Base-by-base conservation (phyloP, 2,329 filamentous ascomycete species). In the Penicillium hesseltinei region DNA sequence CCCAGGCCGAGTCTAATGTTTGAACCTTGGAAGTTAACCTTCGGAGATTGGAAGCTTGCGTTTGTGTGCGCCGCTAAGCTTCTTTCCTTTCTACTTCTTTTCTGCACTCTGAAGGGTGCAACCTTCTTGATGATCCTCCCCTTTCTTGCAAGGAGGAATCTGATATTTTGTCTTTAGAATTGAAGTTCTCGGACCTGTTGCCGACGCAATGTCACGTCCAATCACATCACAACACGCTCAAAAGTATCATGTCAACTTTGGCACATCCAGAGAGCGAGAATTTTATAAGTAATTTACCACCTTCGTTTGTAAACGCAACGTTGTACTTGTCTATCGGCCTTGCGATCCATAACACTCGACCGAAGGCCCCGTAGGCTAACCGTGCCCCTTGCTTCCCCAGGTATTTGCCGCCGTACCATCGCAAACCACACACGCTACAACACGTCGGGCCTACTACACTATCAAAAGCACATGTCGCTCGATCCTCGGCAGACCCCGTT, bases 401-500 rank as follows among this genome's bases (percentile, higher is more conserved):
- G 42, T 60, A 58, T 40, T 29, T 58, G 42, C 58, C 58, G 13
- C 27, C 50, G 17, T 51, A 54, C 23, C 44, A 45, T 36, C 43
- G 50, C 39, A 51, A 54, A 9, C 21, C 44, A 13, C 50, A 36
- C n/a, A 17, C 33, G 9, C 19, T 55, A 7, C 55, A 54, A 13
- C 54, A 59, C 19, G 17, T 59, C 35, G 48, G 42, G 5, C 48
- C 36, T 23, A 21, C 27, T n/a, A 43, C 55, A 33, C 45, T n/a
- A 13, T 48, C 40, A 9, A 51, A 27, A 13, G 35, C 51, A 31
- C 19, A 49, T 45, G 48, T 40, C 5, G 50, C 51, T 11, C 58
- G 46, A 35, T 57, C 54, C 5, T 62, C 54, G 1, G 27, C 33
- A 15, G 68, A 69, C 43, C 38, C 65, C 2, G 54, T 57, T 9